Percentiles rank a stretch among this genome's conserved stretches.
Conservation (phyloP, 2,329 filamentous ascomycete species). For the Pyricularia grisea region DNA sequence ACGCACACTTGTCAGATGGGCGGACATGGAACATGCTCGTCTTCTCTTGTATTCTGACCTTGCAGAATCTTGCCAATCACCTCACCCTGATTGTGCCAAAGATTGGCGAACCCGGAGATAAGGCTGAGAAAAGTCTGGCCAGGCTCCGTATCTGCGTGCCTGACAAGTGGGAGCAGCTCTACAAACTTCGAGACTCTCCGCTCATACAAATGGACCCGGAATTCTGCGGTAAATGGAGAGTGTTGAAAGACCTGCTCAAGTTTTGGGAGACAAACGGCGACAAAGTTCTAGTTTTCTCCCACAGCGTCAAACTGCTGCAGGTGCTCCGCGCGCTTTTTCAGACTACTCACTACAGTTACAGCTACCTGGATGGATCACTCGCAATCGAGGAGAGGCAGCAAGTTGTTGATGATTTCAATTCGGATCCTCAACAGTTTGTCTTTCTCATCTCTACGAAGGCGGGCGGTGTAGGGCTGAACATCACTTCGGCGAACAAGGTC, state of each 20-base stretch:
- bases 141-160: slow-evolving; percentile 69
- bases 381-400: slow-evolving; percentile 73
- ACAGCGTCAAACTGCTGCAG: slow-evolving; percentile 75
- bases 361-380: slow-evolving; percentile 81
- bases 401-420: slow-evolving; percentile 85
- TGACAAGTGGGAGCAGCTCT: slow-evolving; percentile 63
- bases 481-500: slow-evolving; percentile 95
- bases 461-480: slow-evolving; percentile 89
- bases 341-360: slow-evolving; percentile 82
- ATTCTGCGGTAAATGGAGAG: slow-evolving; percentile 95
- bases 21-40: slow-evolving; percentile 66
- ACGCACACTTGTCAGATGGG: slow-evolving; percentile 47
- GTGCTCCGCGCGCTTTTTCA: slow-evolving; percentile 82
- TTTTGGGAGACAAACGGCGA: slow-evolving; percentile 88
- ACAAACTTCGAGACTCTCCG: slow-evolving; percentile 67
- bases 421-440: slow-evolving; percentile 77
- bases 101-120: slow-evolving; percentile 53
- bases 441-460: slow-evolving; percentile 93
- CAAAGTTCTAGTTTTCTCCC: slow-evolving; percentile 92
- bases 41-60: slow-evolving; percentile 72
- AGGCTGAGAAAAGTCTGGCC: slow-evolving; percentile 68
- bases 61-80: slow-evolving; percentile 89
- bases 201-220: slow-evolving; percentile 75
- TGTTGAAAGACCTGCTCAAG: slow-evolving; percentile 74
- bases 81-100: slow-evolving; percentile 76